Conservation (phyloP, 2,329 filamentous ascomycete species). For the Apiospora sp. region DNA sequence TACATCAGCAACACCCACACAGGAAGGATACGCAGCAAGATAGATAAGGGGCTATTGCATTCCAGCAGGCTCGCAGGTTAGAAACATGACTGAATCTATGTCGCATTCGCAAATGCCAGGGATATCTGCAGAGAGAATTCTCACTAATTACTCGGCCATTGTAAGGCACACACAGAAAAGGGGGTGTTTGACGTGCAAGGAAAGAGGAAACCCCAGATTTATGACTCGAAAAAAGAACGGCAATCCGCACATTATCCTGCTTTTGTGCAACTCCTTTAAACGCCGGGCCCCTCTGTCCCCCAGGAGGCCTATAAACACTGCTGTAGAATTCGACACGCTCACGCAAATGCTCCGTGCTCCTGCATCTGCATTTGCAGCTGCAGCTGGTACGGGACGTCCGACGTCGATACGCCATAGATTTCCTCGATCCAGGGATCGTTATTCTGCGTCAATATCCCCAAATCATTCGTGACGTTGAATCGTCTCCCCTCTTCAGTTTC, state of each 20-base stretch:
- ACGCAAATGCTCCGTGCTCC: conserved; percentile 13
- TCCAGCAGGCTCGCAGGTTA: not conserved
- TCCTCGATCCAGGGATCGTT: conserved; percentile 28
- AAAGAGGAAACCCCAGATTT: conserved; percentile 13
- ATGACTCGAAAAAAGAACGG: conserved; percentile 8
- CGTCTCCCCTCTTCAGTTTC: conserved; percentile 24
- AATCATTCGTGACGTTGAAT: conserved; percentile 27
- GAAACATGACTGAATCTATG: not conserved
- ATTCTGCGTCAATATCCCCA: conserved; percentile 29
- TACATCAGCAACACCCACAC: not conserved
- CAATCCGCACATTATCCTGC: not conserved
- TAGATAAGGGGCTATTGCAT: not conserved
- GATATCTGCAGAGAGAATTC: not conserved
- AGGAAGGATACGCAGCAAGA: not conserved
- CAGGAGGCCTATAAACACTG: not conserved
- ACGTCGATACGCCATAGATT: not conserved
- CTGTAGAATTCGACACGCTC: not conserved
- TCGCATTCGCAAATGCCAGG: conserved; percentile 13
- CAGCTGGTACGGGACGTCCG: conserved; percentile 18
- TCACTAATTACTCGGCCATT: conserved; percentile 10
- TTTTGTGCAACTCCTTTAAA: conserved; percentile 23
- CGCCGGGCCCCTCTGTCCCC: not conserved
- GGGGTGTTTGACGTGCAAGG: not conserved
- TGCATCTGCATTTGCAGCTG: conserved; percentile 3
- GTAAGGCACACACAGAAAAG: not conserved